Base-by-base conservation (phyloP, 192 early-diverging fungal genomes). In the Coemansia sp. region DNA sequence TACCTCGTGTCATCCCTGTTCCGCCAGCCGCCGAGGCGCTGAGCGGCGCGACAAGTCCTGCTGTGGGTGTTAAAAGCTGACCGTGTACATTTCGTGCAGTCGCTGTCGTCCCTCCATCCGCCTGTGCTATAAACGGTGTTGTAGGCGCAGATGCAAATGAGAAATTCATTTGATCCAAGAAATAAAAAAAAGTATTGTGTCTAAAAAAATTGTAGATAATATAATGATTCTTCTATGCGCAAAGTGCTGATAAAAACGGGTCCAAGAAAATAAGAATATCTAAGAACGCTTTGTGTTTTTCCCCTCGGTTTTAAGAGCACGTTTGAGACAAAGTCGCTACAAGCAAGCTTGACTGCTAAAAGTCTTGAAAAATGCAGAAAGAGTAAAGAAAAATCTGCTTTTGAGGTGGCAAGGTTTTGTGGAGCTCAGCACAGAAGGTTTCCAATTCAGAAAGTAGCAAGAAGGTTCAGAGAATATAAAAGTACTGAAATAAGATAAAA, bases 141-240 rank as follows among this genome's bases (percentile, higher is more conserved):
- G 73, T 72, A 25, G 78, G 78, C 36, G 78, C 78, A 61, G 78
- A 81, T 68, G 78, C 78, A 70, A 81, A 81, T 42, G 78, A 81
- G 67, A 81, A 81, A 64, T 81, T 81, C 78, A 81, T 81, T 64
- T 58, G 60, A 66, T 68, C 52, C 52, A 46, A 1, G 9, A 10
- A 51, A 4, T 14, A 14, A n/a, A 27, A 22, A 29, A 62, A 51
- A 62, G 9, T 25, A 22, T 54, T 22, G 53, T 10, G 53, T 54
- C 5, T 46, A 14, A 46, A 46, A 46, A 46, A 14, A 17, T 17
- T 27, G 3, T 27, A 27, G 27, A 27, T 27, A 27, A 36, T 17
- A 46, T 46, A 46, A 46, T 17, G 39, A 46, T 17, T 46, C 17
- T 14, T 46, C 39, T 46, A 46, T 46, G 39, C 39, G 39, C 39